A percentile compares a stretch with the other conserved stretches of the same genome.
Conservation (phyloP, 768 basidiomycete genomes). For the Mycena indigotica region DNA sequence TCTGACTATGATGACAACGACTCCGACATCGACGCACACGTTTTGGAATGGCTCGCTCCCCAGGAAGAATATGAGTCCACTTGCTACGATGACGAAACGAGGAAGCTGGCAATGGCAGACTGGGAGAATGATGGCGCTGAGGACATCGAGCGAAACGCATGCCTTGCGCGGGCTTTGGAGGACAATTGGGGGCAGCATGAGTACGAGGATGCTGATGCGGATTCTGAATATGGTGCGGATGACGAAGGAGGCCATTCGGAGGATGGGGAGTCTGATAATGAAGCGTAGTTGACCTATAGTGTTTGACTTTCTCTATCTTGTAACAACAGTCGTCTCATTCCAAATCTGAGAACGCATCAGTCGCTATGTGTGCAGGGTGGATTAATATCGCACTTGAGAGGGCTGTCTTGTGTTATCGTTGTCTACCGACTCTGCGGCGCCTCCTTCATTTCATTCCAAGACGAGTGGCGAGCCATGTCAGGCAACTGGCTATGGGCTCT, state of each 20-base stretch:
- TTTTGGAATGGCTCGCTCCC: not conserved
- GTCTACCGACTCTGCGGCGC: no score
- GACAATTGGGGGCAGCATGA: not conserved
- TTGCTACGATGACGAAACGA: not conserved
- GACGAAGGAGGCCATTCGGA: not conserved
- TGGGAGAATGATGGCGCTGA: not conserved
- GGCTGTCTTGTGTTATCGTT: no score
- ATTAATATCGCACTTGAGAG: no score
- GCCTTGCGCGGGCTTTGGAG: not conserved
- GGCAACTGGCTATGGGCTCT: no score
- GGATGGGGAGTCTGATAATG: not conserved
- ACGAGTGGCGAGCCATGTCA: no score
- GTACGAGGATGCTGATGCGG: not conserved
- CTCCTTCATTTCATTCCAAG: no score
- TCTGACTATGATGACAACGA: not conserved
- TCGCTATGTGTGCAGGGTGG: no score
- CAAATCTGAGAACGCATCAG: no score
- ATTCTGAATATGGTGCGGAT: not conserved
- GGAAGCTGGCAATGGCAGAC: not conserved
- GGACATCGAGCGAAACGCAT: not conserved
- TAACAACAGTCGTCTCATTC: no score
- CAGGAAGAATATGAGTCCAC: not conserved
- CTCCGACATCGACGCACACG: not conserved
- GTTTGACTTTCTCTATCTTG: no score
- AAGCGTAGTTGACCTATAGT: no score